phyloP scores from a whole-genome alignment of 1,139 yeast species.

The Arxiozyma slooffiae region DNA sequence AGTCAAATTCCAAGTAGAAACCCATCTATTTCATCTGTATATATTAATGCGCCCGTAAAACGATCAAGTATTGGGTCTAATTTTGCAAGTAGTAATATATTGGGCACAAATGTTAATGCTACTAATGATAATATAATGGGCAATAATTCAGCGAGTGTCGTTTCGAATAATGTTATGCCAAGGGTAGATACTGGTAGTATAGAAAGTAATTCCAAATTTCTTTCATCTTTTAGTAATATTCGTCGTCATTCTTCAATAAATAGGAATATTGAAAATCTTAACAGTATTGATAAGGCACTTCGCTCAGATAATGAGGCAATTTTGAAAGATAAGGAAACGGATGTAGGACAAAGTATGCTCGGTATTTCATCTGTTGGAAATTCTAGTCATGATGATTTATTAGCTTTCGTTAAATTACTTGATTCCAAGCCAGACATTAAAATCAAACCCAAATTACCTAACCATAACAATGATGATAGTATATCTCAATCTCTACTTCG shows the following conservation, averaged over 20 bases:
- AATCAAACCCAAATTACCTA: constrained; percentile 39
- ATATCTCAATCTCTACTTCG: constrained; percentile 36
- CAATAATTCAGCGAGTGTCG: constrained; percentile 5
- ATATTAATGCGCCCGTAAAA: constrained; percentile 28
- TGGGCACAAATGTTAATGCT: neutral
- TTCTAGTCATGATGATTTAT: constrained; percentile 48
- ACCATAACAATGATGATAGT: constrained; percentile 13
- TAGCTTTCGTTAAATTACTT: constrained; percentile 71
- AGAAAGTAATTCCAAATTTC: constrained; percentile 33
- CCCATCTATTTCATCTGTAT: constrained; percentile 34
- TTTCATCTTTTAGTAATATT: constrained; percentile 34
- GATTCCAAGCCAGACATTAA: constrained; percentile 58
- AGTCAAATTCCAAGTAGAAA: constrained; percentile 30
- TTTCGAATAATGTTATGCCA: constrained; percentile 14
- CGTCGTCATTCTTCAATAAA: constrained; percentile 34
- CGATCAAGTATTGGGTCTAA: constrained; percentile 28
- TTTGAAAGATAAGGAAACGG: neutral
- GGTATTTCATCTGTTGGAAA: neutral
- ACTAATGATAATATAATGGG: constrained; percentile 9
- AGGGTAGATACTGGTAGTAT: constrained; percentile 23
- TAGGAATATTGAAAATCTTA: constrained; percentile 21
- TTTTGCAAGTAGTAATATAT: constrained; percentile 7
- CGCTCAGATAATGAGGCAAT: constrained; percentile 8
- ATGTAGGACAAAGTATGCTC: neutral
- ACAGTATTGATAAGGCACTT: constrained; percentile 18